phyloP scores from a whole-genome alignment of 139 green algal genomes.

The Chlorella sp. region DNA sequence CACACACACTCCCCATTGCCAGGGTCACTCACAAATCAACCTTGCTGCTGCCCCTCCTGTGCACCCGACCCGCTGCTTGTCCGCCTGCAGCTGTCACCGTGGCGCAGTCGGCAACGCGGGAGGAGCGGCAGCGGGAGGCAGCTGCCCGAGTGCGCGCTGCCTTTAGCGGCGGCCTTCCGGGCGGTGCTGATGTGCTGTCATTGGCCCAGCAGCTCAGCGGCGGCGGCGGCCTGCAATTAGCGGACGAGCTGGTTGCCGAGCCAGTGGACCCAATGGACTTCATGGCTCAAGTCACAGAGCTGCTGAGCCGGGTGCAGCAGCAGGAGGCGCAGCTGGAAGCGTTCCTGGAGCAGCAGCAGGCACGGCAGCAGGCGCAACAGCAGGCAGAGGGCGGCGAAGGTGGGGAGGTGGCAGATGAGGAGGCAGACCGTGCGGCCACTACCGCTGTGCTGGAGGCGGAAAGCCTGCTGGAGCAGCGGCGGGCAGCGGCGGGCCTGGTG shows the following conservation, averaged over 20 bases:
- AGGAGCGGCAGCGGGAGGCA: conserved; percentile 12
- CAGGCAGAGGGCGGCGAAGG: background rate
- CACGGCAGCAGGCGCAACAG: background rate
- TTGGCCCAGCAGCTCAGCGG: conserved; percentile 28
- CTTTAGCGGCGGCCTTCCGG: conserved; percentile 14
- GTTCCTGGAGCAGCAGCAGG: background rate
- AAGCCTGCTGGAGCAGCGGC: conserved; percentile 12
- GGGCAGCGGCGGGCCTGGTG: conserved; percentile 4
- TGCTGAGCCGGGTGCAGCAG: conserved; percentile 11
- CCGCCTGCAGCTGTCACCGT: background rate
- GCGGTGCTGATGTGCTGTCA: conserved; percentile 26
- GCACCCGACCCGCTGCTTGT: background rate
- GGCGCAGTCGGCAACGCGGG: background rate
- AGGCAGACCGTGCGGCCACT: background rate
- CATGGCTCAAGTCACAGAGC: background rate
- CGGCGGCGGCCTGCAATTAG: background rate
- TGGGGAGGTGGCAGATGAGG: background rate
- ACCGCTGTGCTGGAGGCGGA: background rate
- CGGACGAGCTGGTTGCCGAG: conserved; percentile 22
- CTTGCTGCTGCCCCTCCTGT: too few relatives aligned
- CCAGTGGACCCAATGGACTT: conserved; percentile 21
- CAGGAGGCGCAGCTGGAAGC: conserved; percentile 27
- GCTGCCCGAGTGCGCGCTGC: conserved; percentile 9
- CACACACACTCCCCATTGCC: too few relatives aligned
- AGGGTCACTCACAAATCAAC: too few relatives aligned